Evolutionary conservation across 768 basidiomycete genomes (phyloP).

Genomic region (Boletus pseudopeckii): DNA sequence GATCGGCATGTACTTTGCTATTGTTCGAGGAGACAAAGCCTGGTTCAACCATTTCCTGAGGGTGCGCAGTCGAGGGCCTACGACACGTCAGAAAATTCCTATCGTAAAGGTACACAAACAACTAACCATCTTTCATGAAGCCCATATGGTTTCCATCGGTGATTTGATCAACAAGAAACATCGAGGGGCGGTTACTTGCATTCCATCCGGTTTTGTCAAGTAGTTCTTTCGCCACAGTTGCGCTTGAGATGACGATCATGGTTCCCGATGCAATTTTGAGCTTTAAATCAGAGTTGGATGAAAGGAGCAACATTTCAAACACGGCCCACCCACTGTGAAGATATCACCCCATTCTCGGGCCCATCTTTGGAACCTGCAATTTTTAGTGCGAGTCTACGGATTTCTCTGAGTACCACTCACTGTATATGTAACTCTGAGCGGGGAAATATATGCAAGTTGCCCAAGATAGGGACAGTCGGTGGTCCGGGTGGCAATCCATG

Average conservation of each 20-base stretch:
- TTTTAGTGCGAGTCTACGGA: neutral
- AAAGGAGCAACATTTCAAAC: neutral
- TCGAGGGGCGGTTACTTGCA: conserved; percentile 1
- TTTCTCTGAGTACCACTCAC: neutral
- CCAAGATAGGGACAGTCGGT: conserved; percentile 1
- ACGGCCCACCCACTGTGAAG: neutral
- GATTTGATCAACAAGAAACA: conserved; percentile 2
- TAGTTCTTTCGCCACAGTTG: conserved; percentile 1
- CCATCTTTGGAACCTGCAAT: conserved; percentile 3
- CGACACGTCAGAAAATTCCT: neutral
- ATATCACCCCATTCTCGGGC: conserved; percentile 7
- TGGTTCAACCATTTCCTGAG: conserved; percentile 2
- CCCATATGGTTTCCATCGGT: conserved; percentile 6
- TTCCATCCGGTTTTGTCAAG: conserved; percentile 6
- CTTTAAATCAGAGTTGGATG: neutral
- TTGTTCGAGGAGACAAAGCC: neutral
- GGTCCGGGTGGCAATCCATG: conserved; percentile 1
- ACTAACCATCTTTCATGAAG: conserved; percentile 1
- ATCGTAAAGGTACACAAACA: neutral
- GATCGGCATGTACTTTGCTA: neutral
- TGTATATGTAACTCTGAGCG: neutral
- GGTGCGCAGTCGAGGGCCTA: conserved; percentile 3
- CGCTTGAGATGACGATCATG: conserved; percentile 2
- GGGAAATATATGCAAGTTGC: conserved; percentile 2
- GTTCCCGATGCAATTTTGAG: conserved; percentile 7